Evolutionary conservation across 2,329 filamentous ascomycete species (phyloP), one percentile per base, ranked within the genome.

Genomic region (Pestalotiopsis fici): DNA sequence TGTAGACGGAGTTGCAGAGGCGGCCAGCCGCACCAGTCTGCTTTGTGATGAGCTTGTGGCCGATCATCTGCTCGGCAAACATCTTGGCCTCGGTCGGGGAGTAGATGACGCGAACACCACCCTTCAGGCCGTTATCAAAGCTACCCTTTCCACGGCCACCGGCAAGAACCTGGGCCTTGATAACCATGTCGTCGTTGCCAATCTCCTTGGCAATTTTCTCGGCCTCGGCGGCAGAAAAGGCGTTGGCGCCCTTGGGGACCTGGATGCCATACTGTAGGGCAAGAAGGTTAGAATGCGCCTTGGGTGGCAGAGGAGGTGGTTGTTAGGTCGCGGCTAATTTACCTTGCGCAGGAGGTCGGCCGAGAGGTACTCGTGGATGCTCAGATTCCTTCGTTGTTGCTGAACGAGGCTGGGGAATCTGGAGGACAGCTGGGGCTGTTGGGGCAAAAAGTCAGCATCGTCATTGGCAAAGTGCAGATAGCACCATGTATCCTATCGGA

Each of bases 41-140:
- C 90, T 99, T 99, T 83, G 96, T 99, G 84, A 99, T 90, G 83
- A 99, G 94, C 85, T 98, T 98, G 87, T 99, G 95, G 79, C 96
- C 96, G 83, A 99, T 98, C 96, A 99, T 99, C 87, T 99, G 95
- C 75, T 95, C 89, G 75, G 96, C 95, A 81, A 99, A 97, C 90
- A 98, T 97, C 87, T 94, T 93, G 79, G 96, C 96, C 87, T 92
- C 90, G 76, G 94, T 95, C 69, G 96, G 93, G 86, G 95, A 98
- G 90, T 98, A 99, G 84, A 99, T 97, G 78, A 99, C 95, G 77
- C 96, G 91, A 76, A 99, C 96, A 86, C 96, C 96, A 78, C 96
- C 96, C 88, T 99, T 99, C 81, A 99, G 91, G 77, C 96, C 96
- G 83, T 98, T 98, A 86, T 97, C 94, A 80, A 99, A 99, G 76